Evolutionary conservation across 2,329 filamentous ascomycete genomes (phyloP).

Genomic region (Lachnellula subtilissima): DNA sequence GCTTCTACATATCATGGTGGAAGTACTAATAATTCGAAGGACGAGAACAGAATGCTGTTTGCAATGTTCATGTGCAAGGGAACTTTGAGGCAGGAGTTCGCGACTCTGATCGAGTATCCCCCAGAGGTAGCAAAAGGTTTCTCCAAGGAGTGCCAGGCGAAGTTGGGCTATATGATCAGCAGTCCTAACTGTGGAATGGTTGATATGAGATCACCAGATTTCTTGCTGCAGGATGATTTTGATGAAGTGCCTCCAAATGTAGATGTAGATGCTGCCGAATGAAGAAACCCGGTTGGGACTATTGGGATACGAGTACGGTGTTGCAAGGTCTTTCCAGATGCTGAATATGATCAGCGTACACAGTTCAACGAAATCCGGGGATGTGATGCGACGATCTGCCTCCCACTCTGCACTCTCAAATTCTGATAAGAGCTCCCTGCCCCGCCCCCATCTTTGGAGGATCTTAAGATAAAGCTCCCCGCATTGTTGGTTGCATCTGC

Average conservation of each 20-base stretch:
- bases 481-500: background rate
- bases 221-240: constrained; percentile 8
- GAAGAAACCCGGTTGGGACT: background rate
- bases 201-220: constrained; percentile 9
- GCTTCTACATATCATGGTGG: constrained; percentile 16
- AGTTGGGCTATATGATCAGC: constrained; percentile 14
- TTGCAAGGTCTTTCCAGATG: background rate
- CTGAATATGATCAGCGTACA: background rate
- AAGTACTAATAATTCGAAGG: constrained; percentile 11
- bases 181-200: constrained; percentile 14
- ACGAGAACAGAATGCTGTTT: constrained; percentile 13
- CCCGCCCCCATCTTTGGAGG: background rate
- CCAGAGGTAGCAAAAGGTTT: constrained; percentile 12
- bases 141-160: constrained; percentile 10
- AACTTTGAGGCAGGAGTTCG: constrained; percentile 12
- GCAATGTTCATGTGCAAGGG: constrained; percentile 16
- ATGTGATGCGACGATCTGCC: background rate
- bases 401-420: background rate
- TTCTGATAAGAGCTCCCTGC: background rate
- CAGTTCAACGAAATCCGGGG: background rate
- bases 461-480: background rate
- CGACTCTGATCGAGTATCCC: constrained; percentile 12
- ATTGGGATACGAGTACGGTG: background rate
- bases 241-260: constrained; percentile 9
- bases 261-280: constrained; percentile 7